A percentile compares a stretch with the other conserved stretches of the same genome.
These are phyloP conservation scores for Musa acuminata DNA, from an alignment of 176 grass and related monocot genomes.

Conservation along the genomic window DNA sequence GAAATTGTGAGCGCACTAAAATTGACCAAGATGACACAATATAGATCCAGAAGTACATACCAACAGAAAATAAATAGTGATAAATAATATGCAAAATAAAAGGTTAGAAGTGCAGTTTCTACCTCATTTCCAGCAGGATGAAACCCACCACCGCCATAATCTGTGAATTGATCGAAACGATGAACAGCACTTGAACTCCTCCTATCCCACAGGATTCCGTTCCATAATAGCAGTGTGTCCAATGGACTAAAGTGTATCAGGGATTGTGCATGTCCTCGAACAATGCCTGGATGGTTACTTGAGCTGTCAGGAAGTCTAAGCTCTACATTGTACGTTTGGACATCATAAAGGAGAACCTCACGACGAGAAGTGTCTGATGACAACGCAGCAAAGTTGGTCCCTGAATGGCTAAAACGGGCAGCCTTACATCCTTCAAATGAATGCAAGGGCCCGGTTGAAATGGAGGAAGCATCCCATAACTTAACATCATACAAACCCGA, in stretches of 20 bases:
- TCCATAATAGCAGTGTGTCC: constrained; percentile 82
- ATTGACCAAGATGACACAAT: no score
- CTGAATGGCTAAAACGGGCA: constrained; percentile 75
- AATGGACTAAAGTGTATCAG: constrained; percentile 93
- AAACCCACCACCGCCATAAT: constrained; percentile 89
- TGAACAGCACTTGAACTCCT: constrained; percentile 43
- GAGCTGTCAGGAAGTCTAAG: constrained; percentile 52
- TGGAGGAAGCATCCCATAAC: constrained; percentile 60
- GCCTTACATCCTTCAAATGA: constrained; percentile 83
- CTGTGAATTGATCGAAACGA: constrained; percentile 96
- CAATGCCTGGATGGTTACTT: constrained; percentile 36
- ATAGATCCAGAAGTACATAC: no score
- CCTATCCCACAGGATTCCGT: constrained; percentile 84
- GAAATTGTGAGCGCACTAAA: no score
- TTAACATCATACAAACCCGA: constrained; percentile 66
- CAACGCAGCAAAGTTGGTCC: constrained; percentile 56
- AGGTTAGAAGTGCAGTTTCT: background rate
- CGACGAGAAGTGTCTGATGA: constrained; percentile 40
- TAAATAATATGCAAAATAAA: background rate
- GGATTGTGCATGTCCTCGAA: constrained; percentile 43
- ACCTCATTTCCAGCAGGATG: constrained; percentile 98
- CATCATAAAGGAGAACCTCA: constrained; percentile 77
- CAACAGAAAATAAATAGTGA: background rate
- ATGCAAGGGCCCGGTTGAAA: constrained; percentile 61
- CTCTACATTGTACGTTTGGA: constrained; percentile 52